These are phyloP conservation scores for Magnusiomyces suaveolens DNA, from an alignment of 1,139 yeast species.

Conservation along the genomic window DNA sequence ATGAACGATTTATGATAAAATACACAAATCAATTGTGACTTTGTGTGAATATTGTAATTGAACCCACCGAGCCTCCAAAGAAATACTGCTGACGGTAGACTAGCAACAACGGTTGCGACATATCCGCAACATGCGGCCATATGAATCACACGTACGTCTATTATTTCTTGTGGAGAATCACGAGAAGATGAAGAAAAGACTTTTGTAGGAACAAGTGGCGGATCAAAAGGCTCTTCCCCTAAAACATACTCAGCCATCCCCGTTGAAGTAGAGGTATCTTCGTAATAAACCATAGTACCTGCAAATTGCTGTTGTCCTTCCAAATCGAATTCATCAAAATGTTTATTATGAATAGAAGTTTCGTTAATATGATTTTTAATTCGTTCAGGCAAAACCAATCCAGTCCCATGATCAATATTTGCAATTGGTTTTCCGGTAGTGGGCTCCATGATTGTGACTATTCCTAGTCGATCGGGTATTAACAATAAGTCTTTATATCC, in stretches of 20 bases:
- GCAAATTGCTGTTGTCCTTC: not conserved
- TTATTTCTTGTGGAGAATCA: not conserved
- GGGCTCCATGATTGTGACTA: slow-evolving; percentile 1
- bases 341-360: no score
- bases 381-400: not conserved
- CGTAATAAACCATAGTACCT: not conserved
- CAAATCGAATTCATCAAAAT: not conserved
- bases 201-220: not conserved
- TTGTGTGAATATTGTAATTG: not conserved
- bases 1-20: slow-evolving; percentile 3
- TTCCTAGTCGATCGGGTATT: not conserved
- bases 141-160: not conserved
- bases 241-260: not conserved
- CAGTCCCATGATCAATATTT: not conserved
- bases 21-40: not conserved
- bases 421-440: not conserved
- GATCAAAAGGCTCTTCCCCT: not conserved
- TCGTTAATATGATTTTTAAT: not conserved
- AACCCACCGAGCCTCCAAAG: slow-evolving; percentile 12
- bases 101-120: slow-evolving; percentile 15
- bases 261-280: not conserved
- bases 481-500: not conserved
- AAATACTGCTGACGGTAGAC: slow-evolving; percentile 15
- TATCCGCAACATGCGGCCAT: slow-evolving; percentile 5
- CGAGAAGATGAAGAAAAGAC: not conserved